These are phyloP conservation scores for Candida sonorensis DNA, from an alignment of 805 yeast genomes.

Conservation along the genomic window DNA sequence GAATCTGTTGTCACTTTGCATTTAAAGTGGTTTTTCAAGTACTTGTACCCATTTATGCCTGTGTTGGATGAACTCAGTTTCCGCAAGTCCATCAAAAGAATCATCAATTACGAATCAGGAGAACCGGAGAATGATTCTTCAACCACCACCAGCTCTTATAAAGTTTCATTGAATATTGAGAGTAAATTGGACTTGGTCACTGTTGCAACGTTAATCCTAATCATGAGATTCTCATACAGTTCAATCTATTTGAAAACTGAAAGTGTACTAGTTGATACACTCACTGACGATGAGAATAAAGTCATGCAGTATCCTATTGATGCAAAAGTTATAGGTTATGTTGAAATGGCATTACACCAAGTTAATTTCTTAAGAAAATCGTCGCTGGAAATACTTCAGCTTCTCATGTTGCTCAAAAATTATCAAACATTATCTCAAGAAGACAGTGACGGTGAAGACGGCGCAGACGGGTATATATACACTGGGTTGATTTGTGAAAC, in stretches of 20 bases:
- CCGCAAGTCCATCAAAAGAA: constrained; percentile 24
- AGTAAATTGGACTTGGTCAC: constrained; percentile 15
- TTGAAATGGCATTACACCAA: constrained; percentile 32
- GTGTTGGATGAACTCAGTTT: constrained; percentile 36
- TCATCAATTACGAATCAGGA: constrained; percentile 22
- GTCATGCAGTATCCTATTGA: constrained; percentile 34
- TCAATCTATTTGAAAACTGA: constrained; percentile 16
- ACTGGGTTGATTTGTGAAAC: constrained; percentile 32
- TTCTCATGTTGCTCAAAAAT: constrained; percentile 31
- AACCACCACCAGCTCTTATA: no score
- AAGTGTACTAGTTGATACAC: constrained; percentile 3
- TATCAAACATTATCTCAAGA: constrained; percentile 40
- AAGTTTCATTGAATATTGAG: constrained; percentile 6
- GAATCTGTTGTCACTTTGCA: constrained; percentile 30
- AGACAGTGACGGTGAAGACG: constrained; percentile 43
- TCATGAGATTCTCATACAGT: constrained; percentile 22
- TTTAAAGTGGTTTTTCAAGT: constrained; percentile 31
- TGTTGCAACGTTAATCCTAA: constrained; percentile 22
- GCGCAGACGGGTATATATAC: constrained; percentile 32
- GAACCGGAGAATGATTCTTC: no score
- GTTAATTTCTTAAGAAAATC: constrained; percentile 33
- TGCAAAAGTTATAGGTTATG: constrained; percentile 31
- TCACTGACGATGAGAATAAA: constrained; percentile 14
- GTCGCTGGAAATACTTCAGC: constrained; percentile 37
- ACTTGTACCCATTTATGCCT: constrained; percentile 41